These are phyloP conservation scores for Wickerhamomyces queroliae DNA, from an alignment of 805 yeast species.

Conservation along the genomic window DNA sequence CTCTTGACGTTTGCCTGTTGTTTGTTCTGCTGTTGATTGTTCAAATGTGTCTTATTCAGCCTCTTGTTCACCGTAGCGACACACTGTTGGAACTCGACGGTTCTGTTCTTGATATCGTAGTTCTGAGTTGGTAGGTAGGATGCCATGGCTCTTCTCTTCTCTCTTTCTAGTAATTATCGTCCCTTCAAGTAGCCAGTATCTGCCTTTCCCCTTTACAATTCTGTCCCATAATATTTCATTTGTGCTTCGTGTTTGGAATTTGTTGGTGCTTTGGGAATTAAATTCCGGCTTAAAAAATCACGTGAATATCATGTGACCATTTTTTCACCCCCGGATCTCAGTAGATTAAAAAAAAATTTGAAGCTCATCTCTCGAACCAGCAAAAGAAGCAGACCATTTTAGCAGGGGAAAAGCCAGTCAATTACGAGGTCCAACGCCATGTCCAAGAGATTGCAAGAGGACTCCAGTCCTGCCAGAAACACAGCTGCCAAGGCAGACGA, in stretches of 20 bases:
- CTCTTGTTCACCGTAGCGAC: conserved; percentile 70
- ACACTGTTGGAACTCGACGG: conserved; percentile 89
- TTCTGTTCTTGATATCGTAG: conserved; percentile 63
- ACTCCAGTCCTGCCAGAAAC: conserved; percentile 13
- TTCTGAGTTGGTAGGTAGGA: conserved; percentile 12
- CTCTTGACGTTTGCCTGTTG: conserved; percentile 12
- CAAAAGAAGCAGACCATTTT: background rate
- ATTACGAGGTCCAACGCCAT: conserved; percentile 4
- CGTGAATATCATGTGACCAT: background rate
- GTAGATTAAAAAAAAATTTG: background rate
- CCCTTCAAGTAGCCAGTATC: too few species aligned
- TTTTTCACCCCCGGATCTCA: background rate
- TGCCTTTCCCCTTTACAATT: too few species aligned
- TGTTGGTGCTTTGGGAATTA: background rate
- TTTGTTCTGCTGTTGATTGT: conserved; percentile 17
- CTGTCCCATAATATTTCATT: background rate
- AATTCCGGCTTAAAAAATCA: background rate
- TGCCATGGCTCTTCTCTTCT: background rate
- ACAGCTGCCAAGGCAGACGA: conserved; percentile 17
- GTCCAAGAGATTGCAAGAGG: conserved; percentile 24
- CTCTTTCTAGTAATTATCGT: too few species aligned
- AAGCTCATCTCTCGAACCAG: background rate
- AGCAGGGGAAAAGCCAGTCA: background rate
- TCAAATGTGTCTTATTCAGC: conserved; percentile 30
- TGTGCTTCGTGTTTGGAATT: background rate